These are phyloP conservation scores for Mariannaea sp. DNA, from an alignment of 2,329 filamentous ascomycete species.

Conservation along the genomic window DNA sequence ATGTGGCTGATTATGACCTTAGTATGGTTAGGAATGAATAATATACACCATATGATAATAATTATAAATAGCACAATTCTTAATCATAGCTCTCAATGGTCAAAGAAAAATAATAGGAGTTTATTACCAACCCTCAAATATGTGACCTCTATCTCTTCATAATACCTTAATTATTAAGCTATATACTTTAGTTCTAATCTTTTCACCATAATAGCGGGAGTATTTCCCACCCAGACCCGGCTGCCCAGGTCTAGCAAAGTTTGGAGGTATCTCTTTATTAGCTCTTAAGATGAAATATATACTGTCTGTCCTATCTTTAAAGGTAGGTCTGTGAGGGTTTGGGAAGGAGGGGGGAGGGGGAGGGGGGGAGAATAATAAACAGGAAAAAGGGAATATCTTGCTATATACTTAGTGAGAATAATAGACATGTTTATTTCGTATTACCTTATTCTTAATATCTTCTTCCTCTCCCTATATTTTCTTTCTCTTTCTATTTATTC, in stretches of 20 bases:
- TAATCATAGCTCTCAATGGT: neutral
- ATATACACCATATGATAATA: neutral
- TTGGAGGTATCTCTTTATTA: neutral
- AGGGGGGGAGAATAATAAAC: neutral
- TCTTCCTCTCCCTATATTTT: neutral
- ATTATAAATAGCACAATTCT: neutral
- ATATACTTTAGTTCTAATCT: neutral
- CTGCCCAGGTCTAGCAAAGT: neutral
- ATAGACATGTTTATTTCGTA: neutral
- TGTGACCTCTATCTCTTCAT: neutral
- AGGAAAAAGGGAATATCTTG: neutral
- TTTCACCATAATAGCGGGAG: neutral
- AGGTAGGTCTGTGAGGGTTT: neutral
- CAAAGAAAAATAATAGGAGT: constrained; percentile 1
- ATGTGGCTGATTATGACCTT: neutral
- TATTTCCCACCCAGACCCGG: neutral
- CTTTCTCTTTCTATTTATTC: neutral
- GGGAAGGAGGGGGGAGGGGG: neutral
- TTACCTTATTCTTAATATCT: neutral
- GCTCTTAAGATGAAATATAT: neutral
- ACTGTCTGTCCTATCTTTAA: neutral
- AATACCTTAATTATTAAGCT: neutral
- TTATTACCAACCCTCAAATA: neutral
- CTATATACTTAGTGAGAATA: neutral
- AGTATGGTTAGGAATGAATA: neutral